Percentiles rank a stretch among this genome's conserved stretches.
phyloP scores from a whole-genome alignment of 805 yeast species.

The Myxozyma vanderwaltii region DNA sequence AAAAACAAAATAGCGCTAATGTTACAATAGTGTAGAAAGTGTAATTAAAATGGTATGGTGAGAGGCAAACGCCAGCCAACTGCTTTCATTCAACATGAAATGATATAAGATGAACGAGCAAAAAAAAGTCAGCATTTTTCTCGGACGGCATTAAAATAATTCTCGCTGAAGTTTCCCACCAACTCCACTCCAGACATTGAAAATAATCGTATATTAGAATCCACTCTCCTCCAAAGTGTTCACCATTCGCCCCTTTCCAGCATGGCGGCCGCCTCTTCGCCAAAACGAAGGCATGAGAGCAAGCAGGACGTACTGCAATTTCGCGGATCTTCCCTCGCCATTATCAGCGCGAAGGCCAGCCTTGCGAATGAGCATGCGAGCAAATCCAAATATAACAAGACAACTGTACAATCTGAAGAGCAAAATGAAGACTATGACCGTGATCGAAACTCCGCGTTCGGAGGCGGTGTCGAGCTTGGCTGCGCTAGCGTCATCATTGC shows the following conservation, averaged over 20 bases:
- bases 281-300: conserved; percentile 26
- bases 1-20: no score
- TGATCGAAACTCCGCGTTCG: conserved; percentile 35
- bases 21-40: neutral
- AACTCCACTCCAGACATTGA: no score
- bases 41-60: no score
- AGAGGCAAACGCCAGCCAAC: neutral
- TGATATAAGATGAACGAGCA: no score
- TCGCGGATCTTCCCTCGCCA: conserved; percentile 24
- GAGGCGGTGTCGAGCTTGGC: conserved; percentile 24
- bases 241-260: conserved; percentile 33
- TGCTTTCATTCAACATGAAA: no score
- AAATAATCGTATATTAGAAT: conserved; percentile 2
- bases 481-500: conserved; percentile 6
- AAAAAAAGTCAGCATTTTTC: neutral
- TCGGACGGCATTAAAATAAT: no score
- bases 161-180: no score
- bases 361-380: conserved; percentile 54
- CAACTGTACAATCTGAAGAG: conserved; percentile 34
- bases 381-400: conserved; percentile 50
- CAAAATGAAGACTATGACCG: conserved; percentile 29
- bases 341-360: conserved; percentile 43
- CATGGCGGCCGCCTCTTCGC: conserved; percentile 31
- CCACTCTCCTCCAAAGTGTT: conserved; percentile 24
- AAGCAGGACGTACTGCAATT: conserved; percentile 25